Conservation (phyloP, 1,139 yeast genomes). For the Saccharomyces hybrid region DNA sequence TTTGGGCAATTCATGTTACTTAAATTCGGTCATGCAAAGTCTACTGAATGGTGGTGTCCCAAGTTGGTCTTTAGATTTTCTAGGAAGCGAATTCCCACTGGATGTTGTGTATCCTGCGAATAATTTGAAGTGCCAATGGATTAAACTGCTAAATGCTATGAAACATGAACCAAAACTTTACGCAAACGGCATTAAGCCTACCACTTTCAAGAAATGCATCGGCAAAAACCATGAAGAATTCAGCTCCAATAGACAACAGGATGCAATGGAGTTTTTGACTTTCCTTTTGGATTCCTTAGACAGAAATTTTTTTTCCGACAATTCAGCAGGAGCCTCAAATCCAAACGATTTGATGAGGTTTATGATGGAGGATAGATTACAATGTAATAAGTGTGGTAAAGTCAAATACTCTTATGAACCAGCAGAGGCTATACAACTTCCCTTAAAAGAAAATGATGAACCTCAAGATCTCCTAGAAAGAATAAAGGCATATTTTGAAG, state of each 20-base stretch:
- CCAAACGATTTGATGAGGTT: constrained; percentile 59
- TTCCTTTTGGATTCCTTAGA: constrained; percentile 62
- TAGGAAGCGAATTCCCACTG: constrained; percentile 29
- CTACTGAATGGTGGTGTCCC: constrained; percentile 40
- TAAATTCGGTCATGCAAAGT: constrained; percentile 74
- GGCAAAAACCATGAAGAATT: constrained; percentile 83
- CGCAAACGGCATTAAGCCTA: constrained; percentile 73
- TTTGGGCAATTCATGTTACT: constrained; percentile 87
- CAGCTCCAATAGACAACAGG: constrained; percentile 84
- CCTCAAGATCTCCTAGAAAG: constrained; percentile 46
- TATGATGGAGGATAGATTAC: constrained; percentile 53
- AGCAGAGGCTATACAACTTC: constrained; percentile 64
- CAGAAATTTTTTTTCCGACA: constrained; percentile 27
- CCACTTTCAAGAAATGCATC: constrained; percentile 63
- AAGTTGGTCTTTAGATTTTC: constrained; percentile 17
- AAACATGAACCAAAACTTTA: constrained; percentile 49
- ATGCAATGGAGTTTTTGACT: constrained; percentile 81
- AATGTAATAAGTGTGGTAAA: constrained; percentile 53
- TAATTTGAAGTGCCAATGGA: constrained; percentile 62
- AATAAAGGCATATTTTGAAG: constrained; percentile 39
- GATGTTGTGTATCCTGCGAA: constrained; percentile 48
- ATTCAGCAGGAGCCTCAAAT: constrained; percentile 22
- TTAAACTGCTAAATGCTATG: constrained; percentile 75
- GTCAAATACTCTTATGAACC: constrained; percentile 53
- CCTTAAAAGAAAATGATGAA: constrained; percentile 42